A percentile compares a stretch with the other conserved stretches of the same genome.
phyloP scores from a whole-genome alignment of 129 eudicot genomes.

The Flaveria sonorensis region DNA sequence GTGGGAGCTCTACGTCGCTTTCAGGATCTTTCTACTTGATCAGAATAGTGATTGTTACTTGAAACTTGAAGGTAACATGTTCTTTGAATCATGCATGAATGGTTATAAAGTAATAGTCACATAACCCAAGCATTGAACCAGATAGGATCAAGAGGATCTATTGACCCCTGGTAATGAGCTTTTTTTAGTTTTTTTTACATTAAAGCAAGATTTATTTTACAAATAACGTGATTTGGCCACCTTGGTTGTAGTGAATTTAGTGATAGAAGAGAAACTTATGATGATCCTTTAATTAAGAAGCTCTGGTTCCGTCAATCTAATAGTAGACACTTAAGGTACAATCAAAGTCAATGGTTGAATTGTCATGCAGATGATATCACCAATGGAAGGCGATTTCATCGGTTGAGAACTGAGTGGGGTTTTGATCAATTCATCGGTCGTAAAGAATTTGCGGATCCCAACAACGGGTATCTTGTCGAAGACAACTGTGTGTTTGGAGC shows the following conservation, averaged over 20 bases:
- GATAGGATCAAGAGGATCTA: no score
- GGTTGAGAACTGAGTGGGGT: conserved; percentile 56
- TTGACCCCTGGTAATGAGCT: no score
- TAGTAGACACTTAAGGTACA: background rate
- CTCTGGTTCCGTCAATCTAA: no score
- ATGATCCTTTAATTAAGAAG: no score
- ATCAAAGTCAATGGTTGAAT: background rate
- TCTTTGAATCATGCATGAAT: background rate
- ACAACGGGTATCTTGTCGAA: conserved; percentile 51
- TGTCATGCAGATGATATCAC: conserved; percentile 36
- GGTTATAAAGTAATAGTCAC: background rate
- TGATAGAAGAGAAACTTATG: no score
- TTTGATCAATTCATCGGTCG: conserved; percentile 54
- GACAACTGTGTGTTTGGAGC: conserved; percentile 68
- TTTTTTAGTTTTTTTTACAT: no score
- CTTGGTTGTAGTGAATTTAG: no score
- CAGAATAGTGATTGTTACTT: conserved; percentile 56
- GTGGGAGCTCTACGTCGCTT: conserved; percentile 57
- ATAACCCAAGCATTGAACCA: background rate
- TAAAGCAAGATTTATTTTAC: no score
- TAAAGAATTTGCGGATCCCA: conserved; percentile 39
- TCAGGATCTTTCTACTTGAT: conserved; percentile 57
- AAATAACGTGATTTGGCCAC: no score
- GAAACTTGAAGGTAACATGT: conserved; percentile 50
- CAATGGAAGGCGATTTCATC: conserved; percentile 55